Evolutionary conservation across 805 yeast genomes (phyloP).

Genomic region (Candida ficus): DNA sequence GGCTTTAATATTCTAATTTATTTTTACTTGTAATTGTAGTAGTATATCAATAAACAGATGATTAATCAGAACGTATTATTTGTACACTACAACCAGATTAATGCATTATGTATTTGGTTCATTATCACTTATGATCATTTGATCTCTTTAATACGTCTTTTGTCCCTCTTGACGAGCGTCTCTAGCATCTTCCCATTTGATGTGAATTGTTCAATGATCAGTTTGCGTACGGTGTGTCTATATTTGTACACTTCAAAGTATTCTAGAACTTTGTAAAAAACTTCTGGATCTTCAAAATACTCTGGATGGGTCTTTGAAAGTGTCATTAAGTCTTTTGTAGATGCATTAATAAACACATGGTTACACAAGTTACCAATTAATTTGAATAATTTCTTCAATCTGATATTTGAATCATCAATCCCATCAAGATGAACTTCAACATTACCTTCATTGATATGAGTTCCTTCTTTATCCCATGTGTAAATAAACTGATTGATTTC

Average conservation of each 20-base stretch:
- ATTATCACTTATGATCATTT: too few relatives aligned
- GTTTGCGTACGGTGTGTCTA: slow-evolving; percentile 57
- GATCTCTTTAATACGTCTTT: slow-evolving; percentile 25
- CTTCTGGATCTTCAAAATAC: slow-evolving; percentile 48
- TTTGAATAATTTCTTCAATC: slow-evolving; percentile 26
- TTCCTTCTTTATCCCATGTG: slow-evolving; percentile 4
- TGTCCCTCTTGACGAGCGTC: slow-evolving; percentile 40
- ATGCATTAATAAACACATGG: slow-evolving; percentile 45
- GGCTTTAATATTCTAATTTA: too few relatives aligned
- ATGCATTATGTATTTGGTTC: too few relatives aligned
- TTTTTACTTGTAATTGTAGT: too few relatives aligned
- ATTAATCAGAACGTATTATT: too few relatives aligned
- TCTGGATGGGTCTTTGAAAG: slow-evolving; percentile 46
- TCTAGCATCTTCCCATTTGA: slow-evolving; percentile 46
- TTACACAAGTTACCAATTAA: slow-evolving; percentile 53
- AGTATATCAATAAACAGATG: too few relatives aligned
- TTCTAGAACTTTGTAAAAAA: slow-evolving; percentile 48
- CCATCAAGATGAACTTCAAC: too few relatives aligned
- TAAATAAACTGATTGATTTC: slow-evolving; percentile 28
- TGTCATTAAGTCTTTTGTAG: slow-evolving; percentile 51
- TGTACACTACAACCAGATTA: too few relatives aligned
- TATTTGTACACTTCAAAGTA: slow-evolving; percentile 54
- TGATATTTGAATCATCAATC: slow-evolving; percentile 25
- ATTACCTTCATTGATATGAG: slow-evolving; percentile 7
- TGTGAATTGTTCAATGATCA: slow-evolving; percentile 60